phyloP scores from a whole-genome alignment of 2,329 filamentous ascomycete species.

The Calonectria multiphialidica region DNA sequence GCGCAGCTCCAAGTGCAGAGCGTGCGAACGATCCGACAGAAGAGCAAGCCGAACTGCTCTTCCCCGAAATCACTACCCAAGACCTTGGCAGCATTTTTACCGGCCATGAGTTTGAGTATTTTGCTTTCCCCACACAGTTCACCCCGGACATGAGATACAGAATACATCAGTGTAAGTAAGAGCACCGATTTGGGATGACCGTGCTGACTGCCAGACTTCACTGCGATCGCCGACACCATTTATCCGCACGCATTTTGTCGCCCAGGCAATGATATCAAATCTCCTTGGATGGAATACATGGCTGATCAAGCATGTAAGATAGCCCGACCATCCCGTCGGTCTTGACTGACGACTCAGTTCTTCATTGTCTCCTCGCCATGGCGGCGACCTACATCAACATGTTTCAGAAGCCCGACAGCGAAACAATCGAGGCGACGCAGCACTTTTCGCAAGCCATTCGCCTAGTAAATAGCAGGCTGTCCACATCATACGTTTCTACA shows the following conservation, averaged over 20 bases:
- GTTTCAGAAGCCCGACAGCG: slow-evolving; percentile 27
- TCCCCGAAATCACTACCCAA: slow-evolving; percentile 25
- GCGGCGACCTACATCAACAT: slow-evolving; percentile 32
- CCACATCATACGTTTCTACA: not conserved
- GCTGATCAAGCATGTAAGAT: slow-evolving; percentile 33
- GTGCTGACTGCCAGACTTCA: slow-evolving; percentile 29
- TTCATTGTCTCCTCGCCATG: slow-evolving; percentile 39
- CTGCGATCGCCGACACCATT: slow-evolving; percentile 26
- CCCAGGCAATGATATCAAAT: slow-evolving; percentile 12
- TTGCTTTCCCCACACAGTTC: slow-evolving; percentile 36
- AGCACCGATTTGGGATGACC: not conserved
- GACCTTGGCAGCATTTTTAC: slow-evolving; percentile 21
- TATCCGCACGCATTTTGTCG: slow-evolving; percentile 36
- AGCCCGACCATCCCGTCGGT: too few species aligned
- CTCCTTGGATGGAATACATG: slow-evolving; percentile 37
- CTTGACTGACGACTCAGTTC: slow-evolving; percentile 14
- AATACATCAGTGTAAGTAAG: slow-evolving; percentile 35
- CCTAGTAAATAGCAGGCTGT: slow-evolving; percentile 30
- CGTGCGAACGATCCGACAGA: not conserved
- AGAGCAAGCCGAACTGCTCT: slow-evolving; percentile 12
- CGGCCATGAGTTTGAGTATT: slow-evolving; percentile 34
- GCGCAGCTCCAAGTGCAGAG: not conserved
- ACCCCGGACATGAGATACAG: slow-evolving; percentile 34
- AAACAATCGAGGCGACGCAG: slow-evolving; percentile 35
- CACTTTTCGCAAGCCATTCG: slow-evolving; percentile 37